Base-by-base conservation (phyloP, 345 rosid species). In the Rhodamnia argentea region DNA sequence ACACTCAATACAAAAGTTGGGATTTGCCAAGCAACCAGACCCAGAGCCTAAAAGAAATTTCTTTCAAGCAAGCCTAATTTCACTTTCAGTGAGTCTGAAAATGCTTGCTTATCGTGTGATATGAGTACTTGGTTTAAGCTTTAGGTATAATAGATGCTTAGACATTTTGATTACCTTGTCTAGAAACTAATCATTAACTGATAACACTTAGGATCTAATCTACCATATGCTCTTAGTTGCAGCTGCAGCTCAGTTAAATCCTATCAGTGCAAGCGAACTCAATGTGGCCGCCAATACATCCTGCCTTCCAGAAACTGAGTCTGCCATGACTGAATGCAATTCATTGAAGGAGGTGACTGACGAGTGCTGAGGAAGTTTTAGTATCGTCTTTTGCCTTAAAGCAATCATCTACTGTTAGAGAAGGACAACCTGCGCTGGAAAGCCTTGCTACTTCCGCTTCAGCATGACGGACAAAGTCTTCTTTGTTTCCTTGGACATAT, bases 371-470 rank as follows among this genome's bases (percentile, higher is more conserved):
- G 78, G 78, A 37, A 37, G 24, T 70, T 70, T 70, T 37, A 40
- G 47, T 20, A 70, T 70, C 78, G 18, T 70, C 47, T 70, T 70
- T 70, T 3, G 14, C 78, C 24, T 83, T 83, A 29, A 82, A 24
- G 84, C 59, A 83, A 83, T 52, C 84, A 52, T 83, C 52, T 37
- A 52, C 37, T 37, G 20, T 59, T 84, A 42, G 23, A 58, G 55
- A 87, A 53, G 78, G 59, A 53, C 64, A 86, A 96, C 99, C 99
- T 86, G 99, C 99, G 90, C 92, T 93, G 59, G 99, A 96, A 59
- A 97, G 96, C 90, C 95, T 94, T 50, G 92, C 47, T 82, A 94
- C 98, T 93, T 97, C 99, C 89, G 98, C 96, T 93, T 93, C 89
- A 37, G 99, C 96, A 64, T 89, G 90, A 76, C 53, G 87, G 82